phyloP scores from a whole-genome alignment of 768 basidiomycete species.

The Panaeolus cyanescens region DNA sequence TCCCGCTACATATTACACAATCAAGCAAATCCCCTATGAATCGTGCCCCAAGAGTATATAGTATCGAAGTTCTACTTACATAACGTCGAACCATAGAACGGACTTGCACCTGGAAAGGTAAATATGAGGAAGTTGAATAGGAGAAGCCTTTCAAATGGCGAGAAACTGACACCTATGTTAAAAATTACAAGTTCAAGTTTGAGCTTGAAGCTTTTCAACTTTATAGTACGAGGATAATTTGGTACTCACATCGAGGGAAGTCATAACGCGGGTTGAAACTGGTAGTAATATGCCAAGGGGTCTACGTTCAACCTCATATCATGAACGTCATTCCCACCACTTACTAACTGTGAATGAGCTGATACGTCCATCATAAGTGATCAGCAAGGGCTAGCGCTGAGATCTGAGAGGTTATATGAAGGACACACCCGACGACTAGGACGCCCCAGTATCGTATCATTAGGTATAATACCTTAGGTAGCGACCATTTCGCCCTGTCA shows the following conservation, averaged over 20 bases:
- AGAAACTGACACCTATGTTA: not conserved
- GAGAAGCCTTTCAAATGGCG: no score
- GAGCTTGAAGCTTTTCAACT: no score
- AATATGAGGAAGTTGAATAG: no score
- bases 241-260: not conserved
- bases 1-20: no score
- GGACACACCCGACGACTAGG: not conserved
- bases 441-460: not conserved
- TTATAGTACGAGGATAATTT: not conserved
- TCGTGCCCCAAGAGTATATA: not conserved
- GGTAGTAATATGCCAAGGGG: not conserved
- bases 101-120: no score
- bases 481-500: not conserved
- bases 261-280: not conserved
- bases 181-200: not conserved
- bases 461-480: not conserved
- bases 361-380: no score
- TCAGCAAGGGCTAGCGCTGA: no score
- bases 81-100: no score
- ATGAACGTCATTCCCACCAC: not conserved
- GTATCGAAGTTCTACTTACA: no score
- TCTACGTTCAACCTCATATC: not conserved
- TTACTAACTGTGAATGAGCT: not conserved
- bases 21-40: not conserved
- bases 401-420: not conserved